Conservation (phyloP, 2,329 filamentous ascomycete species). For the Dactylellina cionopaga region DNA sequence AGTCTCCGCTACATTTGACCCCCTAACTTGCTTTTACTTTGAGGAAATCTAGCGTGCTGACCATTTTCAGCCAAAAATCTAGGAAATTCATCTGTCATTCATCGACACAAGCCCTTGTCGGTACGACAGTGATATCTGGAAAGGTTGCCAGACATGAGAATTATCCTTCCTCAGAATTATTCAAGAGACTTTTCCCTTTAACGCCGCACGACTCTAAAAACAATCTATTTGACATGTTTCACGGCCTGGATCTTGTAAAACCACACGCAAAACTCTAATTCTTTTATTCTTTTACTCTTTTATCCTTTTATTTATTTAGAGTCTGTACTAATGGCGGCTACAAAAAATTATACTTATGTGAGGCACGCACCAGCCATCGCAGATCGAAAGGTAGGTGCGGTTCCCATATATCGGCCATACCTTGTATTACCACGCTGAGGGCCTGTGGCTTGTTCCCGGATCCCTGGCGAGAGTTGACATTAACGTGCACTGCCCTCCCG, state of each 20-base stretch:
- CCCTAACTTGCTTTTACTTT: background rate
- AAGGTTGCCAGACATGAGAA: background rate
- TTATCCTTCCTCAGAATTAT: conserved; percentile 47
- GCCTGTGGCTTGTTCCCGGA: conserved; percentile 30
- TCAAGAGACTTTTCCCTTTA: background rate
- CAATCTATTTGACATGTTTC: conserved; percentile 51
- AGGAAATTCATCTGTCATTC: conserved; percentile 36
- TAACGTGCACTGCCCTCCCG: background rate
- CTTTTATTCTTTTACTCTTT: too few species aligned
- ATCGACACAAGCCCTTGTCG: conserved; percentile 12
- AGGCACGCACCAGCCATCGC: conserved; percentile 1
- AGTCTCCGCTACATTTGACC: background rate
- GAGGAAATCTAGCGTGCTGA: conserved; percentile 10
- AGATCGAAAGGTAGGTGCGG: too few species aligned
- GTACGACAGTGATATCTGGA: conserved; percentile 21
- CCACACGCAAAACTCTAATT: conserved; percentile 46
- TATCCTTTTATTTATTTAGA: too few species aligned
- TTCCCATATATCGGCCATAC: background rate
- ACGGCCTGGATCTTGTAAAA: conserved; percentile 52
- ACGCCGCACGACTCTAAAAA: background rate
- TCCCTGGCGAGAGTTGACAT: conserved; percentile 1
- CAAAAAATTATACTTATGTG: conserved; percentile 1
- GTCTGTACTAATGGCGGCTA: conserved; percentile 39
- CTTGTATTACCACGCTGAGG: background rate
- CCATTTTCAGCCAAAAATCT: conserved; percentile 11